phyloP scores from a whole-genome alignment of 1,284 basidiomycete genomes.

The Amylostereum areolatum region DNA sequence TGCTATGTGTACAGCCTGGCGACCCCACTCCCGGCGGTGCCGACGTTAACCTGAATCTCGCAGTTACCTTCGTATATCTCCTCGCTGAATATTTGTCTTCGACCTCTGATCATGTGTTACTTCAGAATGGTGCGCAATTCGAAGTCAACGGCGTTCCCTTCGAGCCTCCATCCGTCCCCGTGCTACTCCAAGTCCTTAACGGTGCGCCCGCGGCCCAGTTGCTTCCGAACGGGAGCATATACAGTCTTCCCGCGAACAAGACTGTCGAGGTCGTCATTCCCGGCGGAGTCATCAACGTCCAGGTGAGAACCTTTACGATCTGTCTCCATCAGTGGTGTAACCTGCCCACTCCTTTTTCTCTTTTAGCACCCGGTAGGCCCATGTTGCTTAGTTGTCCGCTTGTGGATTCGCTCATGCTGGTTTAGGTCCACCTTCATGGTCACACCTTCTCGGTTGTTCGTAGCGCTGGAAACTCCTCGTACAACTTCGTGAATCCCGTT shows the following conservation, averaged over 20 bases:
- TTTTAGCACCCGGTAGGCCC: slow-evolving; percentile 1
- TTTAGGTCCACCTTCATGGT: slow-evolving; percentile 1
- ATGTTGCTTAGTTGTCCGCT: not conserved
- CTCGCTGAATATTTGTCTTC: not conserved
- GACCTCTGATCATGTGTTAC: not conserved
- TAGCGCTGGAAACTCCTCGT: slow-evolving; percentile 18
- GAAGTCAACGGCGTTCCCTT: slow-evolving; percentile 22
- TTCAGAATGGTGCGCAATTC: slow-evolving; percentile 12
- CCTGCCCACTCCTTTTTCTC: not conserved
- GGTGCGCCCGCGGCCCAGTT: slow-evolving; percentile 24
- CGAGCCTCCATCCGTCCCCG: slow-evolving; percentile 23
- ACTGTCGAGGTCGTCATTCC: slow-evolving; percentile 31
- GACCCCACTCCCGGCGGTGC: slow-evolving; percentile 20
- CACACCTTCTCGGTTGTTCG: slow-evolving; percentile 24
- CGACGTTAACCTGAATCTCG: slow-evolving; percentile 23
- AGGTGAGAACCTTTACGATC: slow-evolving; percentile 11
- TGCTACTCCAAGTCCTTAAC: slow-evolving; percentile 32
- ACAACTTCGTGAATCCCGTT: slow-evolving; percentile 35
- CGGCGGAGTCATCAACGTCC: slow-evolving; percentile 19
- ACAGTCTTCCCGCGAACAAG: slow-evolving; percentile 23
- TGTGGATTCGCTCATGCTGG: not conserved
- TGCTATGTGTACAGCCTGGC: slow-evolving; percentile 14
- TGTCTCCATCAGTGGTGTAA: not conserved
- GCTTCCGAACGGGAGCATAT: slow-evolving; percentile 26
- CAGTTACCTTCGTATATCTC: slow-evolving; percentile 17